phyloP scores from a whole-genome alignment of 2,329 filamentous ascomycete genomes.

The Cucurbitaria berberidis region DNA sequence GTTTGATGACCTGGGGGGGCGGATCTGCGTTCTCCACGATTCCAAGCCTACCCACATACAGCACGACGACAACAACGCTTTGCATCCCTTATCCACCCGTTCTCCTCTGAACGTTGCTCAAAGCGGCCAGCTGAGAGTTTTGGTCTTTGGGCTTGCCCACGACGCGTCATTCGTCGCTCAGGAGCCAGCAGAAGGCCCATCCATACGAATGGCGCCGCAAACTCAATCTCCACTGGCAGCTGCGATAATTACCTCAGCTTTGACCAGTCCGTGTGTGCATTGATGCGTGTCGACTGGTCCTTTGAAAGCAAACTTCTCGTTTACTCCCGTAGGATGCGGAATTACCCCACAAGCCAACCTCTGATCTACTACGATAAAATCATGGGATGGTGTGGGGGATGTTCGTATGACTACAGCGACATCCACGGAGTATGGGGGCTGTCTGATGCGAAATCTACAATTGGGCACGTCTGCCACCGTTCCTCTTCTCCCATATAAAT shows the following conservation, averaged over 20 bases:
- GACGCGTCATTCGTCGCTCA: constrained; percentile 5
- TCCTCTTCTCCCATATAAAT: not conserved
- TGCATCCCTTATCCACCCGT: not conserved
- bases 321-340: not conserved
- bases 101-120: not conserved
- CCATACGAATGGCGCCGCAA: constrained; percentile 12
- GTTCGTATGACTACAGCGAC: not conserved
- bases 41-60: not conserved
- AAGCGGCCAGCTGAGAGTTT: not conserved
- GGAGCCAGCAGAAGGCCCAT: constrained; percentile 14
- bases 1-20: not conserved
- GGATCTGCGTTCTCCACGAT: constrained; percentile 2
- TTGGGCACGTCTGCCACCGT: not conserved
- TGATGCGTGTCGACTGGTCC: not conserved
- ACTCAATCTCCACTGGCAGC: constrained; percentile 10
- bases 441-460: constrained; percentile 9
- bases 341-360: too few species aligned
- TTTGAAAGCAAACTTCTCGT: not conserved
- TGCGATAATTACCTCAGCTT: constrained; percentile 5
- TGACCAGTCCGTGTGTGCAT: not conserved
- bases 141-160: not conserved
- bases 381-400: constrained; percentile 4
- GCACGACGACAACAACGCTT: not conserved
- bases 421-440: not conserved
- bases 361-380: not conserved